Percentiles rank a stretch among this genome's conserved stretches.
Evolutionary conservation across 345 rosid species (phyloP).

Genomic region (Lepidium africanum): DNA sequence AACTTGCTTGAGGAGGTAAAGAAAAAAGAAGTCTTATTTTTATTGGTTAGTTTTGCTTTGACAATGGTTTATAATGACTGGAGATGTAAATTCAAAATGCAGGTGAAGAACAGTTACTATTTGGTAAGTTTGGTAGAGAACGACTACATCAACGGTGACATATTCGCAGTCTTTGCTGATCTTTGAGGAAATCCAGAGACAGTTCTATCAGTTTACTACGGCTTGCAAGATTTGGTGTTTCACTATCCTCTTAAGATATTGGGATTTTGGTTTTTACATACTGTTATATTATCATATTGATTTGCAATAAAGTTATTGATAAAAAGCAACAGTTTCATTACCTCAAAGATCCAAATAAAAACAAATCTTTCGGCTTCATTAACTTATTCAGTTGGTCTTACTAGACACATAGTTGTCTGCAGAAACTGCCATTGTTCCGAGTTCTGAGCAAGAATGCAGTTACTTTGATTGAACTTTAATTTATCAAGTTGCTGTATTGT

Average conservation of each 20-base stretch:
- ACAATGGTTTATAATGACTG: neutral
- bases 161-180: conserved; percentile 55
- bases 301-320: conserved; percentile 7
- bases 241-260: neutral
- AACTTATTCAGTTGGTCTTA: neutral
- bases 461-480: neutral
- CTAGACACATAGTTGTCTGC: neutral
- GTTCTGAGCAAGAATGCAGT: neutral
- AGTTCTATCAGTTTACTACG: neutral
- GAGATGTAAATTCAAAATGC: conserved; percentile 19
- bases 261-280: conserved; percentile 2
- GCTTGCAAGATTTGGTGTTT: conserved; percentile 13
- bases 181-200: conserved; percentile 30
- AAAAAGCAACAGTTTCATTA: conserved; percentile 14
- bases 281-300: conserved; percentile 1
- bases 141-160: conserved; percentile 56
- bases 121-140: conserved; percentile 91
- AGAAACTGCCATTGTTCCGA: neutral
- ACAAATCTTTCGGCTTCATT: neutral
- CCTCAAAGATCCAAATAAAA: neutral
- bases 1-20: conserved; percentile 44
- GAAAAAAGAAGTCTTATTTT: neutral
- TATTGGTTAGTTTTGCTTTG: neutral
- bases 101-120: conserved; percentile 21
- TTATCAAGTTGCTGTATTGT: neutral